Base-by-base conservation (phyloP, 176 grass and related monocot genomes). In the Zizania latifolia region DNA sequence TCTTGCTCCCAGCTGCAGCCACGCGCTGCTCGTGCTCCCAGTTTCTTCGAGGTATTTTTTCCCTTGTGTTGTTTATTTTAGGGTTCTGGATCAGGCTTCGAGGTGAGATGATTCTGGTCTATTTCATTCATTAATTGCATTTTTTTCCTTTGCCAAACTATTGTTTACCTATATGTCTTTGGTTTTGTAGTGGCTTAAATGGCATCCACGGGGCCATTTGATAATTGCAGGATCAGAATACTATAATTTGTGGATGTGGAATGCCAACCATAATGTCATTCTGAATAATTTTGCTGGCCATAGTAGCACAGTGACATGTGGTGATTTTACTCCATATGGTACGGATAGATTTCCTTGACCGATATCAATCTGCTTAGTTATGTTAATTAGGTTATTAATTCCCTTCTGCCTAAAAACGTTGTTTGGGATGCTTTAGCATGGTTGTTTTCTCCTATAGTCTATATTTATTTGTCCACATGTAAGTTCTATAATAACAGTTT, bases 221-320 rank as follows among this genome's bases (percentile, higher is more conserved):
- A 54, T 99, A 82, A 86, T 99, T 58, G 91, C 89, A 35, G 95
- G 95, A 24, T 99, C 95, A 56, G 89, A 88, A 87, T 91, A 99
- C 62, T 78, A 72, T 58, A 99, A 82, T 79, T 37, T 94, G 59
- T 99, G 85, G 75, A 92, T 94, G 95, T 99, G 95, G 95, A 99
- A 94, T 61, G 86, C 79, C 70, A 91, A 98, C 38, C 90, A 74
- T 64, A 68, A 56, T 62, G 22, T 27, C 24, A 84, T 83, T 48
- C 48, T 94, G 13, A 94, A 76, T 80, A 94, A 86, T 16, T 99
- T 94, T 82, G 78, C 72, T 76, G 95, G 95, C 34, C 95, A 99
- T 64, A 77, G 84, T 77, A 83, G 86, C 85, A 85, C 65, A 23
- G 89, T 99, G 51, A 94, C 86, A 35, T 99, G 91, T 86, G 95